Evolutionary conservation across 2,329 filamentous ascomycete genomes (phyloP).

Genomic region (Penicillium carneum): DNA sequence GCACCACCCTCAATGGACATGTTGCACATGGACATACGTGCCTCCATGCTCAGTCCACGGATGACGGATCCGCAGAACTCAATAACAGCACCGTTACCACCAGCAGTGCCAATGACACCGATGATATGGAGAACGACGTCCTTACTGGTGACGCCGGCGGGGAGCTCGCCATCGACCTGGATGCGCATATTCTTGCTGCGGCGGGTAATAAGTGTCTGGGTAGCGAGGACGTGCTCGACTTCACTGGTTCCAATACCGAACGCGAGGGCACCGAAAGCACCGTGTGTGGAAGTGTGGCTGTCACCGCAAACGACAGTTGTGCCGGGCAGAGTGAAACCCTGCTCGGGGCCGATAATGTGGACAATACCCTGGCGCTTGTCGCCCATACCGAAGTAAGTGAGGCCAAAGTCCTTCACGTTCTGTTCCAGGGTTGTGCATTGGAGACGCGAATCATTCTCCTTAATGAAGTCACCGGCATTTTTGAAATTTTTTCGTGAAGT

Average conservation of each 20-base stretch:
- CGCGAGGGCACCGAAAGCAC: slow-evolving; percentile 90
- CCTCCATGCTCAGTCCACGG: slow-evolving; percentile 88
- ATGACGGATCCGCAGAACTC: slow-evolving; percentile 98
- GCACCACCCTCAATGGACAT: slow-evolving; percentile 98
- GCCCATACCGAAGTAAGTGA: slow-evolving; percentile 95
- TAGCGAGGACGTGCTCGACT: slow-evolving; percentile 97
- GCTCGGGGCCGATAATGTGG: slow-evolving; percentile 96
- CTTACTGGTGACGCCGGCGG: slow-evolving; percentile 92
- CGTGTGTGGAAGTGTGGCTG: slow-evolving; percentile 97
- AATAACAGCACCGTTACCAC: slow-evolving; percentile 91
- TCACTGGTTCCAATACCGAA: slow-evolving; percentile 98
- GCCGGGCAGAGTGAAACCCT: slow-evolving; percentile 95
- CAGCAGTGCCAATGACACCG: slow-evolving; percentile 90
- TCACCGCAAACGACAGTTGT: slow-evolving; percentile 98
- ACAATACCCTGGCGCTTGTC: slow-evolving; percentile 98
- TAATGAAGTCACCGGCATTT: slow-evolving; percentile 90
- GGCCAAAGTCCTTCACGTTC: slow-evolving; percentile 93
- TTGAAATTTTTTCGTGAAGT: slow-evolving; percentile 89
- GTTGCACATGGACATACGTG: slow-evolving; percentile 98
- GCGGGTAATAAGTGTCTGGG: slow-evolving; percentile 92
- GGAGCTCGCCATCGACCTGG: slow-evolving; percentile 88
- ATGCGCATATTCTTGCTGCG: slow-evolving; percentile 99
- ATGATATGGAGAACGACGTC: slow-evolving; percentile 93
- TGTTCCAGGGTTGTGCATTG: slow-evolving; percentile 97
- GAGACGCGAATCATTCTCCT: slow-evolving; percentile 89